Base-by-base conservation (phyloP, 805 yeast species). In the Yarrowia osloensis region DNA sequence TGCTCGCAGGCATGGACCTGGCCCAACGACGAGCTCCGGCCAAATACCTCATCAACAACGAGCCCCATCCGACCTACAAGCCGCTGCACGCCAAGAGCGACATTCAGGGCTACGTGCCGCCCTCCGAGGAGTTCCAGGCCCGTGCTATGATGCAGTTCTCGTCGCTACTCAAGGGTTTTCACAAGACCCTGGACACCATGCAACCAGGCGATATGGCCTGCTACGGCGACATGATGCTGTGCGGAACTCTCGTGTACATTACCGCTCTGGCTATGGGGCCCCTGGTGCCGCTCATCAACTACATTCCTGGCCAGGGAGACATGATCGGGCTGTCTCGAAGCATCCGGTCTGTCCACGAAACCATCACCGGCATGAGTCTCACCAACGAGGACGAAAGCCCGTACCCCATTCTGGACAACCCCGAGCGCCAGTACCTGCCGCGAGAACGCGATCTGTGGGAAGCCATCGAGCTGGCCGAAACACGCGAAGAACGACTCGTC, bases 1-100 rank as follows among this genome's bases (percentile, higher is more conserved):
- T 54, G 4, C 17, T 54, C n/a, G 61, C 61, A 4, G 42, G 22
- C 9, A 37, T 54, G 61, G 61, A 54, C 33, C 44, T 54, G 31
- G 31, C 44, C 12, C 42, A 37, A n/a, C 7, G 61, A 24, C 4
- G 61, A 54, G 61, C 44, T 0, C 57, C 57, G 11, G 39, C 57
- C 6, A 50, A 50, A 40, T 50, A 33, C 29, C 57, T 50, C 13
- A 15, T 50, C 21, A 17, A 50, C 40, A 15, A 50, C 40, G 40
- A 33, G 13, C 57, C 57, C 0, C 40, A 31, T 4, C 40, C 40
- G 15, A 15, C 40, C 1, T 9, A 33, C 28, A 17, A 21, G 7
- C 40, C 40, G 2, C 13, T 50, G 8, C 15, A 21, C 8, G 13
- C 12, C 26, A 29, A 8, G 12, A 29, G 12, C 11, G 15, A 6